Conservation (phyloP, 495 filamentous ascomycete species). For the Pseudevernia furfuracea region DNA sequence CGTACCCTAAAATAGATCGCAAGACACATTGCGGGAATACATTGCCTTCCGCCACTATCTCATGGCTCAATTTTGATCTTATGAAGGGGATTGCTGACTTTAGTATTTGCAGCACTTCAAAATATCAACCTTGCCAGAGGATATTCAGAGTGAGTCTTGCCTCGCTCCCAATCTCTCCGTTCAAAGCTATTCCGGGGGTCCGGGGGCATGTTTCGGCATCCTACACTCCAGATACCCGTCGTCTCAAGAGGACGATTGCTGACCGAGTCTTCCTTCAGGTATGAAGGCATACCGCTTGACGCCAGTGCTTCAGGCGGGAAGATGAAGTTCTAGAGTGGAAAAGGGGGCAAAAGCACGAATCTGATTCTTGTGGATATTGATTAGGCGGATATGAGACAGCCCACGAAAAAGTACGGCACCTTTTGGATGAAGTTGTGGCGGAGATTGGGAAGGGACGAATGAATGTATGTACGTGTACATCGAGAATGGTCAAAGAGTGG, state of each 20-base stretch:
- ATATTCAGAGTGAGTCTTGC: background rate
- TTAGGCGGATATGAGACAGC: background rate
- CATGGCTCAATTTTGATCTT: background rate
- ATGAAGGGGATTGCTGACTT: background rate
- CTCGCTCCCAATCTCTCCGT: background rate
- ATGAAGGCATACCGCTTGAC: background rate
- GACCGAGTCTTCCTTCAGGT: background rate
- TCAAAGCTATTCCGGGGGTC: background rate
- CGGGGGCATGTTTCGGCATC: background rate
- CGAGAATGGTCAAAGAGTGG: background rate
- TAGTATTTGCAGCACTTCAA: background rate
- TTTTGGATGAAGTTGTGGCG: too few relatives aligned
- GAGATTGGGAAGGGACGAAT: too few relatives aligned
- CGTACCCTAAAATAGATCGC: background rate
- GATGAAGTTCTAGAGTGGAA: background rate
- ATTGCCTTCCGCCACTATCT: slow-evolving; percentile 54
- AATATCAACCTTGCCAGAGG: slow-evolving; percentile 3
- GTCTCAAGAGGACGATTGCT: background rate
- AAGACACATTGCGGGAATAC: slow-evolving; percentile 46
- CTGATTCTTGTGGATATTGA: background rate
- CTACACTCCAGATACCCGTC: background rate
- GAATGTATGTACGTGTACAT: background rate
- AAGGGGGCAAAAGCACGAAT: background rate
- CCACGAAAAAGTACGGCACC: too few relatives aligned
- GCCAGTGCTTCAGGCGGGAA: background rate